phyloP scores from a whole-genome alignment of 2,329 filamentous ascomycete genomes.

The Colletotrichum somersetense region DNA sequence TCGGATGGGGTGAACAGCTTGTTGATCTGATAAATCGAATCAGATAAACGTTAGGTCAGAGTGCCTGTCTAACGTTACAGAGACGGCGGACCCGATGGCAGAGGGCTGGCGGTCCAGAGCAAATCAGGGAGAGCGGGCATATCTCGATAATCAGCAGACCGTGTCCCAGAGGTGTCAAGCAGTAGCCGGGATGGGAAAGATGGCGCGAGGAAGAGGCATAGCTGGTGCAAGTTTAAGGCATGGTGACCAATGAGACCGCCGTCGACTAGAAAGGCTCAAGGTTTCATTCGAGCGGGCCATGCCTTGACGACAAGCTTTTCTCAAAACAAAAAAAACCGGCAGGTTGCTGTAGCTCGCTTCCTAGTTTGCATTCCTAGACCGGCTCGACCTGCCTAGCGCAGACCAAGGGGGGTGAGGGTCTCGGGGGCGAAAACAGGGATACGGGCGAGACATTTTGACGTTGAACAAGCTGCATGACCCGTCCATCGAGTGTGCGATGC shows the following conservation, averaged over 20 bases:
- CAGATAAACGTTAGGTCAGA: slow-evolving; percentile 29
- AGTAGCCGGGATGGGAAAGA: slow-evolving; percentile 11
- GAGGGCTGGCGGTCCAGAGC: slow-evolving; percentile 11
- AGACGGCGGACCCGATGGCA: slow-evolving; percentile 16
- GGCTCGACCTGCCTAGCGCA: slow-evolving; percentile 14
- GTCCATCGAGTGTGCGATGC: not conserved
- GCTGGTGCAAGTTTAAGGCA: slow-evolving; percentile 8
- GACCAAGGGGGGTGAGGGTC: not conserved
- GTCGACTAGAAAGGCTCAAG: slow-evolving; percentile 1
- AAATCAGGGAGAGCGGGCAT: slow-evolving; percentile 15
- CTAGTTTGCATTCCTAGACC: slow-evolving; percentile 11
- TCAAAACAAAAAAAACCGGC: not conserved
- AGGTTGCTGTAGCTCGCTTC: slow-evolving; percentile 17
- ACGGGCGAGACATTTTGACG: slow-evolving; percentile 8
- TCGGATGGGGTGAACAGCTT: not conserved
- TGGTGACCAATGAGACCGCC: slow-evolving; percentile 5
- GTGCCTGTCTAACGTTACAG: not conserved
- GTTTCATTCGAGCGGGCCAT: slow-evolving; percentile 6
- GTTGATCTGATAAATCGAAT: slow-evolving; percentile 34
- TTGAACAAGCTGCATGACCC: slow-evolving; percentile 3
- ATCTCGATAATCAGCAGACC: slow-evolving; percentile 34
- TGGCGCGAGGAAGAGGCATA: slow-evolving; percentile 14
- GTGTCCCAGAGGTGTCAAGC: not conserved
- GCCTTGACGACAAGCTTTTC: slow-evolving; percentile 25
- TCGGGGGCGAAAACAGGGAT: slow-evolving; percentile 8